These are phyloP conservation scores for Eucalyptus shirleyi DNA, from an alignment of 345 rosid species.

Conservation along the genomic window DNA sequence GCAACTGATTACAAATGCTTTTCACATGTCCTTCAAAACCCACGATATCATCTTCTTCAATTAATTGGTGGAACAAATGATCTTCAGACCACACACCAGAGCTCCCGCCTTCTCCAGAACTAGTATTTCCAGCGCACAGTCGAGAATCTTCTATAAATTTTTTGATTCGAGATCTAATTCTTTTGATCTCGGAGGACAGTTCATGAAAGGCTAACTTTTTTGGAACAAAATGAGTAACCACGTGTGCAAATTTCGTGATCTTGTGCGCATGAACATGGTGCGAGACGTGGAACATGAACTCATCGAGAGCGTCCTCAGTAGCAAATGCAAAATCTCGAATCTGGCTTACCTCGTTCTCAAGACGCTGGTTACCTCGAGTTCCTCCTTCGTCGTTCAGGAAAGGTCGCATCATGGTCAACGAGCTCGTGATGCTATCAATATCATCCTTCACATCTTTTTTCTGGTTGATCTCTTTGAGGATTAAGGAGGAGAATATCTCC, in stretches of 20 bases:
- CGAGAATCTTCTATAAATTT: too few relatives aligned
- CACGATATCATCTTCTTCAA: too few relatives aligned
- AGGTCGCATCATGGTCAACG: background rate
- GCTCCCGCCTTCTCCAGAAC: background rate
- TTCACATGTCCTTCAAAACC: background rate
- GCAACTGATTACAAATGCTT: background rate
- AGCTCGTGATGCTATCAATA: background rate
- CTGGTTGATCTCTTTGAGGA: background rate
- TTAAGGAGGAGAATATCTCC: background rate
- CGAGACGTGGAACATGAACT: background rate
- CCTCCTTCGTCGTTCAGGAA: background rate
- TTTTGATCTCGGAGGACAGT: background rate
- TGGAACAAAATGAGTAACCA: background rate
- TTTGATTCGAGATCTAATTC: too few relatives aligned
- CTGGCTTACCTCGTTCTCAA: slow-evolving; percentile 7
- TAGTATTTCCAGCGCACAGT: background rate
- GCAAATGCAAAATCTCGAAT: slow-evolving; percentile 9
- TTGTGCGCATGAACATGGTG: background rate
- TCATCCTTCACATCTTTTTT: background rate
- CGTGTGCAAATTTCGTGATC: background rate
- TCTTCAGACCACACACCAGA: background rate
- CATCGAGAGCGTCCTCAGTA: slow-evolving; percentile 6
- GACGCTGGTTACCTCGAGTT: background rate
- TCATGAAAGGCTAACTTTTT: background rate
- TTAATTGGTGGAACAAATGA: background rate